Base-by-base conservation (phyloP, 2,329 filamentous ascomycete genomes). In the Purpureocillium takamizusanense region DNA sequence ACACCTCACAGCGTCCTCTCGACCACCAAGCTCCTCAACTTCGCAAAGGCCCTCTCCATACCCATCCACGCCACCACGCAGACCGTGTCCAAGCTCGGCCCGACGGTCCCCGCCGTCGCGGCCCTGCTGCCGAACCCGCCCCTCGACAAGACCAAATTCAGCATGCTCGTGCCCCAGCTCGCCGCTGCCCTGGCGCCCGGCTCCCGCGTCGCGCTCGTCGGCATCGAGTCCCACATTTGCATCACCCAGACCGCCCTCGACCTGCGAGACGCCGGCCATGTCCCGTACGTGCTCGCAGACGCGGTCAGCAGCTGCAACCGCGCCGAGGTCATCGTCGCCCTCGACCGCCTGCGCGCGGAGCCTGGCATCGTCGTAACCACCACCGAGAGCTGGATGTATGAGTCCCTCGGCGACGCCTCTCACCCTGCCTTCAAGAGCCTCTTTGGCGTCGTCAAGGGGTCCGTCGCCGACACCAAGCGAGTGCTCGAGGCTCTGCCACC, bases 191-290 rank as follows among this genome's bases (percentile, higher is more conserved):
- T 62, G 15, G 44, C 53, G 1, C 51, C 60, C 1, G 55, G 55
- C 1, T 64, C 75, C 16, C 74, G 81, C 51, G 74, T 87, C 38
- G 82, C 86, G 39, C 78, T 97, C 45, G 82, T 95, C 13, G 90
- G 90, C 29, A 95, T 97, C 56, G 90, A 97, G 64, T 77, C 78
- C 31, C 90, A 97, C 63, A 92, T 97, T 57, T 97, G 90, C 68
- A 80, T 97, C 23, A 89, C 86, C 43, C 90, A 97, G 70, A 95
- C 90, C 31, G 78, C 86, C 13, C 70, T 95, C 31, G 90, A 95
- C 65, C 66, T 94, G 35, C 66, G 92, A 32, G 67, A 69, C 16
- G 71, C 72, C 2, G 88, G 88, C 1, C 86, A 95, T 60, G 69
- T 70, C 38, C 90, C 95, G 7, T 95, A 94, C 59, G 68, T 97